These are phyloP conservation scores for Clavulina sp. DNA, from an alignment of 768 basidiomycete genomes.

Conservation along the genomic window DNA sequence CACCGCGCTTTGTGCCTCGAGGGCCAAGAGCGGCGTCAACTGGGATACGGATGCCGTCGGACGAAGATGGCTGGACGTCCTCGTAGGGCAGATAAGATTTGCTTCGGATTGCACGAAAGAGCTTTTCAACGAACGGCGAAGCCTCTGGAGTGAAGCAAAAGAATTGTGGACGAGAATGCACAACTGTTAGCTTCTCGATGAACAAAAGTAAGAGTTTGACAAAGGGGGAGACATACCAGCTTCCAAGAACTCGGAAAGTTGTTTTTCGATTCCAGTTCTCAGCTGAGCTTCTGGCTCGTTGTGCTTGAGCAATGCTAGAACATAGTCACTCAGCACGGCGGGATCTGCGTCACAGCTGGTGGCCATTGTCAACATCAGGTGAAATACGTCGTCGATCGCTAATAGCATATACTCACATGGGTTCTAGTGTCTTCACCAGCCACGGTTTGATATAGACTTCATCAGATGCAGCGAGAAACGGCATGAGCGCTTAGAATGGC, in stretches of 20 bases:
- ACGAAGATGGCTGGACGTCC: conserved; percentile 21
- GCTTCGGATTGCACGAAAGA: conserved; percentile 70
- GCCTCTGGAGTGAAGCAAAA: conserved; percentile 32
- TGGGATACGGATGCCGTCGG: conserved; percentile 61
- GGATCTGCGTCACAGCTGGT: conserved; percentile 92
- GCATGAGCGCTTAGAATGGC: too few species aligned
- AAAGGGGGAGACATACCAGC: conserved; percentile 33
- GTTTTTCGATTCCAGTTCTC: conserved; percentile 52
- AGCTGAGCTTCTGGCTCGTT: conserved; percentile 71
- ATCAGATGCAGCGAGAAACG: conserved; percentile 16
- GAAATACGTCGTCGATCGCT: not conserved
- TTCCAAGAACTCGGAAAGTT: conserved; percentile 87
- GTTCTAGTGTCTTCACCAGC: conserved; percentile 77
- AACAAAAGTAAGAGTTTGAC: not conserved
- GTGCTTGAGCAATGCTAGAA: conserved; percentile 83
- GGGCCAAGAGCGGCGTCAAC: conserved; percentile 41
- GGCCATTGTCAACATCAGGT: conserved; percentile 1
- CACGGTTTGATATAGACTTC: conserved; percentile 61
- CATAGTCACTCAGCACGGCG: conserved; percentile 80
- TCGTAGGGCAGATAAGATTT: conserved; percentile 49
- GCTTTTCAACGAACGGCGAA: conserved; percentile 57
- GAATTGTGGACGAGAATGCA: conserved; percentile 8
- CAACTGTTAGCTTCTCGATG: too few species aligned
- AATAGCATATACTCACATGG: conserved; percentile 43
- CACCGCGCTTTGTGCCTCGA: conserved; percentile 44